These are phyloP conservation scores for Populus euphratica DNA, from an alignment of 345 rosid genomes.

Conservation along the genomic window DNA sequence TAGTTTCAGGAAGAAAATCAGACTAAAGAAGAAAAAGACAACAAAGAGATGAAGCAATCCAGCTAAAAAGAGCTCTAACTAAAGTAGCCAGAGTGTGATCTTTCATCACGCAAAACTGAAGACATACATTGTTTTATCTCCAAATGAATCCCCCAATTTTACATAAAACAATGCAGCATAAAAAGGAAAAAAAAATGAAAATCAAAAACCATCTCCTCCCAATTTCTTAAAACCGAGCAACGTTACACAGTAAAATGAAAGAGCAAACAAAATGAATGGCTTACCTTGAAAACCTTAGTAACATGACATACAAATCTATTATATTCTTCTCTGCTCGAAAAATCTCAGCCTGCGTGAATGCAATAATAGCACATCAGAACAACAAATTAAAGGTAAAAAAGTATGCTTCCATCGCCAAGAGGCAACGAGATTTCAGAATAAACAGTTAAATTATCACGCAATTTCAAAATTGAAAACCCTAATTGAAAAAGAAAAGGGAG, in stretches of 20 bases:
- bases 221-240: not conserved
- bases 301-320: slow-evolving; percentile 87
- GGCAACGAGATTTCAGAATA: not conserved
- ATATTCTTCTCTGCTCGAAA: slow-evolving; percentile 85
- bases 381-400: not conserved
- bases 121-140: not conserved
- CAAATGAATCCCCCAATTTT: not conserved
- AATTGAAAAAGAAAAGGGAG: not conserved
- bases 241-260: not conserved
- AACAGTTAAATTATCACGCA: not conserved
- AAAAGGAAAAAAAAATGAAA: not conserved
- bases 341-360: slow-evolving; percentile 67
- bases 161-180: not conserved
- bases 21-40: not conserved
- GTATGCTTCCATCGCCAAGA: not conserved
- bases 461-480: not conserved
- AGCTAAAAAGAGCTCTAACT: not conserved
- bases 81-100: not conserved
- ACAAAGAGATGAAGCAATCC: not conserved
- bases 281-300: slow-evolving; percentile 89
- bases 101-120: not conserved
- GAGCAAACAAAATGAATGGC: not conserved
- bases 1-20: not conserved
- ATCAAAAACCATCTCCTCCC: not conserved
- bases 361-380: slow-evolving; percentile 9